Percentiles rank a stretch among this genome's conserved stretches.
phyloP scores from a whole-genome alignment of 2,329 filamentous ascomycete species.

The Pyrenophora seminiperda region DNA sequence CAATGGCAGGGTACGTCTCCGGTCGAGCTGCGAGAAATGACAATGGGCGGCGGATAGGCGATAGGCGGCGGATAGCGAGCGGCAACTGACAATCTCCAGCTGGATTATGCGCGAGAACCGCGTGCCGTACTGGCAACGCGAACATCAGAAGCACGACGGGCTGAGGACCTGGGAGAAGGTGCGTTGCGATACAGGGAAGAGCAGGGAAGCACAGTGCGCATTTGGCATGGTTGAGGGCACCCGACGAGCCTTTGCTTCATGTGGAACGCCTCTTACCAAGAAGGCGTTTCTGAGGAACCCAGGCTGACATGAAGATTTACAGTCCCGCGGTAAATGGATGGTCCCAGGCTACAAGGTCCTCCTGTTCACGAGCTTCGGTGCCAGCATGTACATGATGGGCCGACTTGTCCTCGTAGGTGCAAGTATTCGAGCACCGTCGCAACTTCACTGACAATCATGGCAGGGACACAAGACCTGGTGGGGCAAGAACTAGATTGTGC shows the following conservation, averaged over 20 bases:
- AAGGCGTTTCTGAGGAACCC: neutral
- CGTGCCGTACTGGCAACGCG: conserved; percentile 74
- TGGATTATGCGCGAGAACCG: conserved; percentile 73
- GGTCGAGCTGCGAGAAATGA: conserved; percentile 26
- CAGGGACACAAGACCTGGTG: conserved; percentile 79
- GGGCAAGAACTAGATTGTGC: conserved; percentile 42
- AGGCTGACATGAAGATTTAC: conserved; percentile 51
- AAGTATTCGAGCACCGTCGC: neutral
- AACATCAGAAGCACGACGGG: conserved; percentile 75
- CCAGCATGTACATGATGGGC: conserved; percentile 74
- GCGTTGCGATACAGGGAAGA: conserved; percentile 48
- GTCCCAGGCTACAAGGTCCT: conserved; percentile 71
- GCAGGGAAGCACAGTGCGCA: conserved; percentile 3
- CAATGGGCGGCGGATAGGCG: no score
- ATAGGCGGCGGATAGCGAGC: conserved; percentile 14
- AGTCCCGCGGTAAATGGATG: conserved; percentile 67
- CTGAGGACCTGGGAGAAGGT: conserved; percentile 79
- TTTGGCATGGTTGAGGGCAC: conserved; percentile 1
- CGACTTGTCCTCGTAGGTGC: conserved; percentile 65
- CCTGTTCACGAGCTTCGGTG: conserved; percentile 66
- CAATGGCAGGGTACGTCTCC: conserved; percentile 51
- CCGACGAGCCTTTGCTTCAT: neutral
- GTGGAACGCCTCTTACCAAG: neutral
- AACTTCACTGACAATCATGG: conserved; percentile 4
- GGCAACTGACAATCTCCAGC: conserved; percentile 41